phyloP scores from a whole-genome alignment of 306 rosid genomes.

The Ormosia semicastrata region DNA sequence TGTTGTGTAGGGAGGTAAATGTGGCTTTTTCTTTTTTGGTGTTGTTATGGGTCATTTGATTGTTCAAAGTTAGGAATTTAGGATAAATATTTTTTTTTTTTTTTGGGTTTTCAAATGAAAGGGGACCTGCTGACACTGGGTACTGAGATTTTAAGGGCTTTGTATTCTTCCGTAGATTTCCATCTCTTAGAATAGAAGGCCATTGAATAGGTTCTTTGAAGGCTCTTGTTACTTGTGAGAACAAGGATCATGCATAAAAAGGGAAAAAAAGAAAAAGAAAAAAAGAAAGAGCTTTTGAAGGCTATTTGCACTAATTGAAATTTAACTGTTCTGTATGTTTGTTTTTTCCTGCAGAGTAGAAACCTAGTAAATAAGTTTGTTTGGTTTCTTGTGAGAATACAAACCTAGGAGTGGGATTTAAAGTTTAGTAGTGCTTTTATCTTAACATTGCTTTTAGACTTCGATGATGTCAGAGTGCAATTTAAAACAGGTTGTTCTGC shows the following conservation, averaged over 20 bases:
- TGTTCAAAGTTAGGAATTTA: not conserved
- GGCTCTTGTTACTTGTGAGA: slow-evolving; percentile 9
- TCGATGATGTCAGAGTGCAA: not conserved
- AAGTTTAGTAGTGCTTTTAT: not conserved
- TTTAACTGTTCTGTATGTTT: no score
- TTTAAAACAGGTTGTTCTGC: not conserved
- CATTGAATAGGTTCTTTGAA: not conserved
- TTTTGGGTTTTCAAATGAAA: not conserved
- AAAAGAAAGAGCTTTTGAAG: not conserved
- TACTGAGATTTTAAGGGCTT: not conserved
- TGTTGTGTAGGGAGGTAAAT: not conserved
- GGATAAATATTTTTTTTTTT: not conserved
- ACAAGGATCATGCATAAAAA: not conserved
- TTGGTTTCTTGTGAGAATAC: not conserved
- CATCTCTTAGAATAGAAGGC: not conserved
- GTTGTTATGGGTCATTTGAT: not conserved
- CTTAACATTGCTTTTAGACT: no score
- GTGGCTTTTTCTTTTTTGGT: not conserved
- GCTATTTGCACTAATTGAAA: not conserved
- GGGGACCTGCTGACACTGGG: slow-evolving; percentile 1
- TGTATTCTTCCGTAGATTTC: not conserved
- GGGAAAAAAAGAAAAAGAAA: not conserved
- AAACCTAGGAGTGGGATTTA: not conserved
- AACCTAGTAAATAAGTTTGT: not conserved
- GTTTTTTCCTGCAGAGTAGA: not conserved